These are phyloP conservation scores for Teratosphaeria zuluensis DNA, from an alignment of 2,329 filamentous ascomycete genomes.

Conservation along the genomic window DNA sequence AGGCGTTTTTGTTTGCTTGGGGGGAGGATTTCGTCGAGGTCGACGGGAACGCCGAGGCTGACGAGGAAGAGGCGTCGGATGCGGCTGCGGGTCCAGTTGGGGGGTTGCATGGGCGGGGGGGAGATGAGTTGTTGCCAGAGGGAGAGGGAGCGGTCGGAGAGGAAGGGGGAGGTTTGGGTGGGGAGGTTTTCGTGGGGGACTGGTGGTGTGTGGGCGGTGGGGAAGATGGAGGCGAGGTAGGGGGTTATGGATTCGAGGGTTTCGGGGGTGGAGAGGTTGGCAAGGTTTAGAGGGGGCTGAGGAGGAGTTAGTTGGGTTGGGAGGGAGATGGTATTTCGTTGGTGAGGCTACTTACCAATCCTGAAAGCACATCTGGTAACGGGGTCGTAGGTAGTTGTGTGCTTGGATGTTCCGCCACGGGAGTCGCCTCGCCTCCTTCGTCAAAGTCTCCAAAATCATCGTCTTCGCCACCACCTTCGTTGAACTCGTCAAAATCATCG, in stretches of 20 bases:
- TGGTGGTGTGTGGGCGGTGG: conserved; percentile 28
- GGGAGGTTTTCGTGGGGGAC: conserved; percentile 3
- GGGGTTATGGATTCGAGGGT: conserved; percentile 52
- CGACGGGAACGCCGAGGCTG: conserved; percentile 88
- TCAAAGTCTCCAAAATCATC: conserved; percentile 47
- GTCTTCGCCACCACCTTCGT: conserved; percentile 33
- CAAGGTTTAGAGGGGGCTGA: conserved; percentile 21
- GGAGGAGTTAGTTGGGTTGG: neutral
- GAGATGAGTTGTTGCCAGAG: conserved; percentile 95
- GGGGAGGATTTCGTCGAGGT: conserved; percentile 92
- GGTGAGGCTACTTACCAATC: conserved; percentile 37
- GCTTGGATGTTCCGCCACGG: conserved; percentile 27
- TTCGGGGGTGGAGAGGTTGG: conserved; percentile 40
- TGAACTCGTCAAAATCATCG: conserved; percentile 60
- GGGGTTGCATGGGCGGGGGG: conserved; percentile 85
- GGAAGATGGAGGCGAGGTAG: conserved; percentile 59
- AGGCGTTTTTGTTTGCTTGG: conserved; percentile 98
- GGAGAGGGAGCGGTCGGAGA: conserved; percentile 76
- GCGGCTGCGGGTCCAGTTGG: conserved; percentile 94
- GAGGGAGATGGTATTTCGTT: neutral
- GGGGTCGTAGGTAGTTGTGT: conserved; percentile 20
- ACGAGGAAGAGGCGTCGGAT: conserved; percentile 93
- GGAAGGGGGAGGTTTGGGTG: conserved; percentile 51
- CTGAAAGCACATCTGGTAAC: conserved; percentile 27
- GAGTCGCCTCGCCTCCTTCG: conserved; percentile 26